phyloP scores from a whole-genome alignment of 108 stramenopile species.

The Pseudonitzschia pungens region DNA sequence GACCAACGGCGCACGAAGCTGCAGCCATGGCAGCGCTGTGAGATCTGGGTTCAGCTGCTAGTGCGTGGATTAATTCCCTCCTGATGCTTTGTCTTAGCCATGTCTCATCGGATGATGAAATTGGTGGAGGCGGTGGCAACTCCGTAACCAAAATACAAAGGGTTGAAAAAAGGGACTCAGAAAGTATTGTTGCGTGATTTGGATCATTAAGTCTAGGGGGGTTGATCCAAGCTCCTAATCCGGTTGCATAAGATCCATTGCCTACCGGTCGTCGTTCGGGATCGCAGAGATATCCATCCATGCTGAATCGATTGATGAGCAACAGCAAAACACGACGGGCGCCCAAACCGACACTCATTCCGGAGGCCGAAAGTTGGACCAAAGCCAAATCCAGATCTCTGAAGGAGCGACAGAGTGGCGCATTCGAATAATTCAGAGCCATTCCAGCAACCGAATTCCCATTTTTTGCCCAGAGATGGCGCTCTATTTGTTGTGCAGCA shows the following conservation, averaged over 20 bases:
- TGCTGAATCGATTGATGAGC: slow-evolving; percentile 72
- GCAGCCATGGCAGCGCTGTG: slow-evolving; percentile 86
- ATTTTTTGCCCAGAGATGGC: slow-evolving; percentile 88
- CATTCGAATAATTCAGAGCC: slow-evolving; percentile 83
- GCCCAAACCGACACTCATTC: slow-evolving; percentile 82
- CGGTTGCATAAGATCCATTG: slow-evolving; percentile 25
- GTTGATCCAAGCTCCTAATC: slow-evolving; percentile 64
- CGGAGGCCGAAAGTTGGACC: slow-evolving; percentile 84
- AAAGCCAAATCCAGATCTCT: slow-evolving; percentile 82
- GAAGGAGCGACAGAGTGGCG: slow-evolving; percentile 82
- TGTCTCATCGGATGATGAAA: slow-evolving; percentile 50
- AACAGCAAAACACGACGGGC: slow-evolving; percentile 74
- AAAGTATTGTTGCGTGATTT: slow-evolving; percentile 77
- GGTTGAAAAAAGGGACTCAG: slow-evolving; percentile 82
- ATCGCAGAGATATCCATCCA: slow-evolving; percentile 87
- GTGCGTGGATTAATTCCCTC: slow-evolving; percentile 87
- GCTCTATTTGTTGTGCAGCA: slow-evolving; percentile 84
- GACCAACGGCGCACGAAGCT: slow-evolving; percentile 67
- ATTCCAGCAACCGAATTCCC: slow-evolving; percentile 77
- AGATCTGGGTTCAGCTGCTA: slow-evolving; percentile 86
- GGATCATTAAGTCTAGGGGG: slow-evolving; percentile 82
- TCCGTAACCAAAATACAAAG: slow-evolving; percentile 84
- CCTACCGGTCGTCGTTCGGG: slow-evolving; percentile 60
- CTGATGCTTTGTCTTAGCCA: slow-evolving; percentile 67
- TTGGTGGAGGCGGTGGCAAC: slow-evolving; percentile 80